Evolutionary conservation across 768 basidiomycete genomes (phyloP), one percentile per base, ranked within the genome.

Genomic region (Strobilomyces dryophilus): DNA sequence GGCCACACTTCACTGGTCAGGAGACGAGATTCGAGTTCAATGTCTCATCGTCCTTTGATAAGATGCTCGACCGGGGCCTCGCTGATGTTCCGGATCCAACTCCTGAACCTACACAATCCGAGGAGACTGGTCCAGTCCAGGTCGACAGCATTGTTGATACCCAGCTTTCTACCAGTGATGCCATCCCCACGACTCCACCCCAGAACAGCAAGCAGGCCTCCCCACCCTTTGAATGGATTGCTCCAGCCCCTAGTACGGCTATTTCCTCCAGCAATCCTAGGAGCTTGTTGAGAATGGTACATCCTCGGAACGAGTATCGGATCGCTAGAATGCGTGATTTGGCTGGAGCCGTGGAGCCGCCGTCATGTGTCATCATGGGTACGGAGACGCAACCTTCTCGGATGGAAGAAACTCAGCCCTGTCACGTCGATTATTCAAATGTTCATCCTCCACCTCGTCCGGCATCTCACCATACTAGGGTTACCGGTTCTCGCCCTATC

Each of bases 21-120:
- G 56, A 62, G 32, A 65, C 70, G 1, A 66, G 57, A 9, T 73
- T 70, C 57, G 62, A 72, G 52, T 75, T 74, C 47, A 65, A 68
- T 53, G 71, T 71, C 29, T 68, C 74, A 24, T 77, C 76, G 2
- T 76, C 72, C 20, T 75, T 73, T 49, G 71, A 72, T 49, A 66
- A 68, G 31, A 63, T 74, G 53, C 63, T 75, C 32, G 69, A 68
- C 59, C 74, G 67, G 51, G 69, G 63, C 46, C 63, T 65, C 29
- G 45, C 32, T 54, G 67, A 53, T 36, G 52, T 53, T 49, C 58
- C 60, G 26, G 65, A 62, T 45, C 58, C 64, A 9, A 60, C 63
- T 37, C 61, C 60, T 26, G 63, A 58, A n/a, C 50, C 60, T 7
- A 49, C 61, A 12, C 60, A 59, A 15, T 31, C 50, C 34, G 44